phyloP scores from a whole-genome alignment of 2,329 filamentous ascomycete genomes.

The Ramularia endophylla region DNA sequence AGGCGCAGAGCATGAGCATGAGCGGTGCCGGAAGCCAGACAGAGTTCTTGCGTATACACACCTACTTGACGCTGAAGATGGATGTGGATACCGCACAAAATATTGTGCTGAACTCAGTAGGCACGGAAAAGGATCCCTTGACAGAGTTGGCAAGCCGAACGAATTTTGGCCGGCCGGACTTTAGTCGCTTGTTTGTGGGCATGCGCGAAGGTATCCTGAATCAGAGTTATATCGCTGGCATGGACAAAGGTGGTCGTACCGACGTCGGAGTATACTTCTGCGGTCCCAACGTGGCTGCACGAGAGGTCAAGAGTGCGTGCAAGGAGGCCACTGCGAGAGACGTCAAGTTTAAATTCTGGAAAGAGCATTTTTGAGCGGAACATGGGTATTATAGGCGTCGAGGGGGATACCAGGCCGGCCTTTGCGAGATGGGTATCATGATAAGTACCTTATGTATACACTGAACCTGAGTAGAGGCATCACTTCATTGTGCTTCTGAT shows the following conservation, averaged over 20 bases:
- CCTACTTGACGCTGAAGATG: conserved; percentile 89
- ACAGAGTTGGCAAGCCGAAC: conserved; percentile 87
- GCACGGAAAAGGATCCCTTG: conserved; percentile 78
- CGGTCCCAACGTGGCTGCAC: conserved; percentile 73
- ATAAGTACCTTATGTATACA: conserved; percentile 11
- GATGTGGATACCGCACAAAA: conserved; percentile 92
- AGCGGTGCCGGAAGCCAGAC: conserved; percentile 48
- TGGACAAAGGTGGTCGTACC: conserved; percentile 62
- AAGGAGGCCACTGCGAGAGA: conserved; percentile 66
- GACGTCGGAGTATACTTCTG: conserved; percentile 98
- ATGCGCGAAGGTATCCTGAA: conserved; percentile 88
- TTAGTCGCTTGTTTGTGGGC: conserved; percentile 67
- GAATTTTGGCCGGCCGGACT: conserved; percentile 93
- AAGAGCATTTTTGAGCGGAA: conserved; percentile 67
- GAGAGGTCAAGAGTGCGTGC: conserved; percentile 78
- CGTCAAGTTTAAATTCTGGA: conserved; percentile 97
- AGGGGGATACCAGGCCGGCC: too few relatives aligned
- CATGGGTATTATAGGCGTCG: not conserved
- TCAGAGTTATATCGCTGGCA: conserved; percentile 74
- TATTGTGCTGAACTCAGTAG: conserved; percentile 93
- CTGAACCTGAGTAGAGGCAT: not conserved
- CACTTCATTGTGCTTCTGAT: too few relatives aligned
- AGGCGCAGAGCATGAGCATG: conserved; percentile 71
- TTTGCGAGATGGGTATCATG: conserved; percentile 6
- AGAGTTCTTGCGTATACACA: conserved; percentile 96